A percentile compares a stretch with the other conserved stretches of the same genome.
Conservation (phyloP, 2,329 filamentous ascomycete genomes). For the Fusarium temperatum region DNA sequence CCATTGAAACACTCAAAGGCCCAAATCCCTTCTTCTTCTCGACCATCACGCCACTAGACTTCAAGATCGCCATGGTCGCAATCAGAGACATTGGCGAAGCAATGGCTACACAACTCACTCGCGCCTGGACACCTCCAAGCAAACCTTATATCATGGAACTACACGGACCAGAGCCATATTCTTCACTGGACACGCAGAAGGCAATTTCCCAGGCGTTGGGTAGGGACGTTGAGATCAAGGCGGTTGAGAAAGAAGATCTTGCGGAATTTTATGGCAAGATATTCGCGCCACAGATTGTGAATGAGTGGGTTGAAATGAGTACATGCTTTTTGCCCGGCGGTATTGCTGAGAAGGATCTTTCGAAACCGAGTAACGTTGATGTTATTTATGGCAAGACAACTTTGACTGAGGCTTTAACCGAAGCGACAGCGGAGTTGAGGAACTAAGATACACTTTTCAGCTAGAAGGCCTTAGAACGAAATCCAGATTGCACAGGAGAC, state of each 20-base stretch:
- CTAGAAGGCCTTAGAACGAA: too few relatives aligned
- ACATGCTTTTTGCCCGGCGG: slow-evolving; percentile 43
- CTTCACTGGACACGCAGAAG: slow-evolving; percentile 41
- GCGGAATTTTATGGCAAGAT: slow-evolving; percentile 28
- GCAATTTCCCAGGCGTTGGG: slow-evolving; percentile 42
- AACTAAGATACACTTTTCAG: neutral
- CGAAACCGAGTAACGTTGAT: slow-evolving; percentile 7
- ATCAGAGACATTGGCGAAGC: slow-evolving; percentile 36
- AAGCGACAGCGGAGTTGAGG: neutral
- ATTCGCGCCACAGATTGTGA: slow-evolving; percentile 37
- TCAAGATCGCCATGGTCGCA: slow-evolving; percentile 46
- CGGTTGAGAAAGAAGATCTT: slow-evolving; percentile 41
- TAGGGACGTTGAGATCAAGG: slow-evolving; percentile 39
- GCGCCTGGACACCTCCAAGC: slow-evolving; percentile 14
- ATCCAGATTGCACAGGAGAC: too few relatives aligned
- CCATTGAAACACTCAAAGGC: slow-evolving; percentile 39
- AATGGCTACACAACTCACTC: slow-evolving; percentile 41
- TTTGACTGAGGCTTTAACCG: slow-evolving; percentile 28
- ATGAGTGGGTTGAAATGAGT: slow-evolving; percentile 45
- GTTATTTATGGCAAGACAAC: slow-evolving; percentile 36
- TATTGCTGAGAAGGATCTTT: slow-evolving; percentile 25
- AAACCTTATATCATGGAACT: slow-evolving; percentile 46
- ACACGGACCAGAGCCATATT: slow-evolving; percentile 44
- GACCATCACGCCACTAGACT: slow-evolving; percentile 47
- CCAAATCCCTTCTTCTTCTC: slow-evolving; percentile 46